These are phyloP conservation scores for Barnettozyma populi DNA, from an alignment of 805 yeast genomes.

Conservation along the genomic window DNA sequence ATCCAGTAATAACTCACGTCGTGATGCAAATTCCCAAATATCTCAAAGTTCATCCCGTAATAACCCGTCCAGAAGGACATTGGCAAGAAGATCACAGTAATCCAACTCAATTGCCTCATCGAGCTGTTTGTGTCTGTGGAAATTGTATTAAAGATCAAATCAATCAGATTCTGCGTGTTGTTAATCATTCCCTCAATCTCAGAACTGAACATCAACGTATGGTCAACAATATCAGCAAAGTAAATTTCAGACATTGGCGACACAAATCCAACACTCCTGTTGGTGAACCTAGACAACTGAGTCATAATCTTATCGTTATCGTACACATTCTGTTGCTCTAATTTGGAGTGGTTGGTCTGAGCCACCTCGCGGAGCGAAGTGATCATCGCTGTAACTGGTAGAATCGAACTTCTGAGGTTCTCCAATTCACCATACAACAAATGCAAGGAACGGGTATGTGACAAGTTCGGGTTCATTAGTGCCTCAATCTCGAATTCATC, in stretches of 20 bases:
- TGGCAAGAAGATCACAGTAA: constrained; percentile 55
- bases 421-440: constrained; percentile 49
- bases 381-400: constrained; percentile 43
- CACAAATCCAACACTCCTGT: constrained; percentile 23
- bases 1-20: constrained; percentile 28
- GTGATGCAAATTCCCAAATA: constrained; percentile 30
- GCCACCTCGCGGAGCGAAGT: constrained; percentile 40
- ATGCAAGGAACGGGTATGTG: constrained; percentile 48
- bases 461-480: constrained; percentile 41
- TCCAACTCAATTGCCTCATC: constrained; percentile 47
- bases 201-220: constrained; percentile 44
- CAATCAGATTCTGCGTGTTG: constrained; percentile 45
- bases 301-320: neutral
- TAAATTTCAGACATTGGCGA: constrained; percentile 42
- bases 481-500: constrained; percentile 49
- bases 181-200: constrained; percentile 50
- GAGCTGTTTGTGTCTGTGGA: constrained; percentile 51
- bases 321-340: neutral
- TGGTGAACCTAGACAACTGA: neutral
- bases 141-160: constrained; percentile 51
- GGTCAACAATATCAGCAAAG: constrained; percentile 53
- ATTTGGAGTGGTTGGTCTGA: constrained; percentile 2
- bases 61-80: constrained; percentile 57
- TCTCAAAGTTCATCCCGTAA: constrained; percentile 42
- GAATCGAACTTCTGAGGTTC: constrained; percentile 39